Percentiles rank a stretch among this genome's conserved stretches.
Conservation (phyloP, 768 basidiomycete species). For the Lentinula raphanica region DNA sequence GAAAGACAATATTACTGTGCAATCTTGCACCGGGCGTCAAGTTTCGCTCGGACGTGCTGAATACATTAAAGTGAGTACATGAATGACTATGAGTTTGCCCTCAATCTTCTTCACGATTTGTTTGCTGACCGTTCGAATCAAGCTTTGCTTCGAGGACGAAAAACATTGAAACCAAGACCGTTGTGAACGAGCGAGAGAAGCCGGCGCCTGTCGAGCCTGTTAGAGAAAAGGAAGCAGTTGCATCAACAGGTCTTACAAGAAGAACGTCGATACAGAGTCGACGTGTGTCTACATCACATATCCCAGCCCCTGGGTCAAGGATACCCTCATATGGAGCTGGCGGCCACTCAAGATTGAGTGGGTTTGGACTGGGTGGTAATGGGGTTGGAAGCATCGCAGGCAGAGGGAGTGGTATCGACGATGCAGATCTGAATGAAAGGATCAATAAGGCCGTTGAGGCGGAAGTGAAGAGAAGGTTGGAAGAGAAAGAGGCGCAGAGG, state of each 20-base stretch:
- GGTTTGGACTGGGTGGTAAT: conserved; percentile 22
- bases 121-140: not conserved
- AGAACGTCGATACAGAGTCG: not conserved
- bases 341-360: conserved; percentile 1
- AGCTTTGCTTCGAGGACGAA: conserved; percentile 84
- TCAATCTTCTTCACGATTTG: not conserved
- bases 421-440: not conserved
- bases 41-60: conserved; percentile 83
- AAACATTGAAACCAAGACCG: conserved; percentile 79
- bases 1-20: conserved; percentile 63
- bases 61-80: conserved; percentile 75
- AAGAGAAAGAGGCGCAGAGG: conserved; percentile 60
- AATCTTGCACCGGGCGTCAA: conserved; percentile 83
- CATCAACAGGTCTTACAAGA: not conserved
- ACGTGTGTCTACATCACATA: conserved; percentile 1
- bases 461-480: conserved; percentile 70
- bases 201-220: not conserved
- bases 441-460: conserved; percentile 1
- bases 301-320: not conserved
- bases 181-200: conserved; percentile 71
- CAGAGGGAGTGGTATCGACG: conserved; percentile 40
- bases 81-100: not conserved
- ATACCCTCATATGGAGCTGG: conserved; percentile 2
- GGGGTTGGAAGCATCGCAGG: conserved; percentile 74
- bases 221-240: not conserved